Base-by-base conservation (phyloP, 2,329 filamentous ascomycete genomes). In the Colletotrichum sansevieriae region DNA sequence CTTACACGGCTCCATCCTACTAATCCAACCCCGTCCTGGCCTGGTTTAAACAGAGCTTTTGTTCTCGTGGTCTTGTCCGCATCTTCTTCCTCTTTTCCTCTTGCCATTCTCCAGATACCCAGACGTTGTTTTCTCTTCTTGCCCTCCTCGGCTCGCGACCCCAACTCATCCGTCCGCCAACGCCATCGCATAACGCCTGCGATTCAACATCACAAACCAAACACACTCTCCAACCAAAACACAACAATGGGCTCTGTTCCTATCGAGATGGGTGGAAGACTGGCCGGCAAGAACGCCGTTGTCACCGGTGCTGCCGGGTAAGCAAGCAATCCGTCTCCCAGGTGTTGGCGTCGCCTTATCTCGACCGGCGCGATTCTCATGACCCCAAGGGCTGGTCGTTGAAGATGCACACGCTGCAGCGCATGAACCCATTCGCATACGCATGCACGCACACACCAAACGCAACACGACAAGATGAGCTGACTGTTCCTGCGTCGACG, bases 241-340 rank as follows among this genome's bases (percentile, higher is more conserved):
- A 11, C 41, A 49, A 39, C 35, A 62, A 78, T 78, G 76, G 73
- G 73, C 54, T 75, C 78, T 61, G 63, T 72, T 65, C 73, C 75
- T 71, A 71, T 74, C 41, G 73, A 73, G 63, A 69, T 71, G 41
- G 75, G 76, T 57, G 86, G 86, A 73, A 86, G 87, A 75, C 81
- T 89, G 25, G 81, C 83, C 44, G 87, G 87, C 79, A 89, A 89
- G 80, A 89, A 89, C 76, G 85, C 87, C 78, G 78, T 97, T 78
- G 87, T 97, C 81, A 97, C 94, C 63, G 94, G 94, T 76, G 94
- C 92, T 73, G 94, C 90, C 75, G 93, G 93, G 93, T 97, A 87
- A 81, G 90, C n/a, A 15, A 35, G 11, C 35, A 12, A 25, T 41
- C 56, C 41, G 39, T 20, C 29, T 56, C 44, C 44, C 22, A 35